A percentile compares a stretch with the other conserved stretches of the same genome.
Conservation (phyloP, 441 rosid species). For the Raphanus hybrid region DNA sequence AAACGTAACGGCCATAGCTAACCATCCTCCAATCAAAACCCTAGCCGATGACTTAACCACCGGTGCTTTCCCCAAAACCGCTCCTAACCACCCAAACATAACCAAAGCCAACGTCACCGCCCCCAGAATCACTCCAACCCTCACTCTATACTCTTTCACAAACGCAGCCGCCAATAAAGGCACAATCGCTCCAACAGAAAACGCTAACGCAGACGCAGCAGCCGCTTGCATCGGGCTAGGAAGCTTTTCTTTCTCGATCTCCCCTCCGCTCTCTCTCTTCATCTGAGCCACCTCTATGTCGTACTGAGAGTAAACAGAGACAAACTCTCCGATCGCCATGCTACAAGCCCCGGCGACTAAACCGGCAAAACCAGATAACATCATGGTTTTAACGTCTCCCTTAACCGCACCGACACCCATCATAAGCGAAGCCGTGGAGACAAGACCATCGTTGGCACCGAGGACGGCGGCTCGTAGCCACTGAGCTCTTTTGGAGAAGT, state of each 20-base stretch:
- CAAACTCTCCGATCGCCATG: slow-evolving; percentile 7
- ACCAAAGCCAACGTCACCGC: slow-evolving; percentile 9
- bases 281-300: slow-evolving; percentile 9
- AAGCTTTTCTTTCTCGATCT: slow-evolving; percentile 1
- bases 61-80: slow-evolving; percentile 1
- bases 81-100: slow-evolving; percentile 8
- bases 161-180: slow-evolving; percentile 12
- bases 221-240: slow-evolving; percentile 6
- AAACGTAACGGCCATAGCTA: slow-evolving; percentile 3
- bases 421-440: slow-evolving; percentile 8
- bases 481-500: slow-evolving; percentile 11
- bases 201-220: slow-evolving; percentile 8
- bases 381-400: slow-evolving; percentile 3
- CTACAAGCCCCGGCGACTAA: slow-evolving; percentile 2
- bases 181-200: slow-evolving; percentile 8
- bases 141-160: slow-evolving; percentile 7
- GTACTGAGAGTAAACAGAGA: slow-evolving; percentile 6
- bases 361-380: slow-evolving; percentile 11
- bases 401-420: slow-evolving; percentile 13
- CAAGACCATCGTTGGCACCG: slow-evolving; percentile 13
- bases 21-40: slow-evolving; percentile 11
- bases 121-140: slow-evolving; percentile 8
- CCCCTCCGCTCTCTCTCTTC: slow-evolving; percentile 3
- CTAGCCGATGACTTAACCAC: slow-evolving; percentile 9
- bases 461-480: slow-evolving; percentile 9